phyloP scores from a whole-genome alignment of 331 rosid species.

The Quercus lobata region DNA sequence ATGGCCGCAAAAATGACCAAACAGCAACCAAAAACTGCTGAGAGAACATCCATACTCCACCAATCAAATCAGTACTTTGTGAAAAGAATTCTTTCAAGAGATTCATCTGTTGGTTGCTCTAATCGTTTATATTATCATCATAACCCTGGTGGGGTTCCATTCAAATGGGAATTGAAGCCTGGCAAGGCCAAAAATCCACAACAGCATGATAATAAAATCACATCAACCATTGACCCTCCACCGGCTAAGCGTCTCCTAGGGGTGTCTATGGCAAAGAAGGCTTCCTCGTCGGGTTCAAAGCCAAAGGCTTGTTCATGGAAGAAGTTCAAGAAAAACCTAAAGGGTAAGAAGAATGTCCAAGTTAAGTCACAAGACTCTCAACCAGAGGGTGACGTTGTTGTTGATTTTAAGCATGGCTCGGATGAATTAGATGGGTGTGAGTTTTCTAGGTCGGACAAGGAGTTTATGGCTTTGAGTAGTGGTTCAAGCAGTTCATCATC shows the following conservation, averaged over 20 bases:
- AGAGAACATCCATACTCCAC: not conserved
- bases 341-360: not conserved
- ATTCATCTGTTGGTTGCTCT: slow-evolving; percentile 54
- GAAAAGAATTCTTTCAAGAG: slow-evolving; percentile 40
- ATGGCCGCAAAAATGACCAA: slow-evolving; percentile 28
- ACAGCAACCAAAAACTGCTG: not conserved
- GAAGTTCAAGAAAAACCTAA: slow-evolving; percentile 4
- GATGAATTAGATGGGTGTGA: not conserved
- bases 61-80: slow-evolving; percentile 5
- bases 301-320: slow-evolving; percentile 16
- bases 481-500: not conserved
- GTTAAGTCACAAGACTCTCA: not conserved
- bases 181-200: slow-evolving; percentile 53
- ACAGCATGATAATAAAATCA: slow-evolving; percentile 14
- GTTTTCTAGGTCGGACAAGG: not conserved
- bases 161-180: slow-evolving; percentile 82
- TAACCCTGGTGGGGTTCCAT: slow-evolving; percentile 65
- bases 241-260: slow-evolving; percentile 57
- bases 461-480: not conserved
- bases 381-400: not conserved
- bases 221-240: slow-evolving; percentile 64
- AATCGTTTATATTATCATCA: slow-evolving; percentile 49
- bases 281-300: not conserved
- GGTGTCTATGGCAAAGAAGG: slow-evolving; percentile 30
- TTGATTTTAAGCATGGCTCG: not conserved